Evolutionary conservation across 352 stramenopile genomes (phyloP).

Genomic region (Phytopythium ostracodes): DNA sequence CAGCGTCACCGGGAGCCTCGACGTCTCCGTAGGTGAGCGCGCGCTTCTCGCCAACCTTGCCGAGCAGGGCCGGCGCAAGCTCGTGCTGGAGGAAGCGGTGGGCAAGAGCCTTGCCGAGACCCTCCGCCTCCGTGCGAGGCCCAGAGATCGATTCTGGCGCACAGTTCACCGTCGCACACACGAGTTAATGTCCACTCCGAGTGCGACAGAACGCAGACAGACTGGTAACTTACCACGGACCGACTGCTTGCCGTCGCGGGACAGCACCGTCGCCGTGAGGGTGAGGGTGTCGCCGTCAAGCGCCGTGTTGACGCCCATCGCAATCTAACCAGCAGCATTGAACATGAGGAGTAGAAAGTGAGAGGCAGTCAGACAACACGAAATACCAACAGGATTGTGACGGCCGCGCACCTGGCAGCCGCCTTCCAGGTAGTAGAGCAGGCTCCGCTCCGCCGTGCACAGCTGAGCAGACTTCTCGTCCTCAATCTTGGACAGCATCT

Average conservation of each 20-base stretch:
- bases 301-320: constrained; percentile 77
- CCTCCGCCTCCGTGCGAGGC: constrained; percentile 48
- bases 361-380: not conserved
- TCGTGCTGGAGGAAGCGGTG: constrained; percentile 55
- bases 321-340: constrained; percentile 36
- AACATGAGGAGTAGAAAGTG: not conserved
- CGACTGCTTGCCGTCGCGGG: constrained; percentile 60
- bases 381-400: not conserved
- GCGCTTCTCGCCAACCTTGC: constrained; percentile 65
- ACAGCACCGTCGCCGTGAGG: constrained; percentile 67
- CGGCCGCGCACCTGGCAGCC: constrained; percentile 66
- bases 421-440: constrained; percentile 79
- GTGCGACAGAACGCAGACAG: not conserved
- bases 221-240: constrained; percentile 32
- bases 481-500: constrained; percentile 76
- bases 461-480: constrained; percentile 72
- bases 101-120: constrained; percentile 61
- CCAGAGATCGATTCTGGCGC: constrained; percentile 34
- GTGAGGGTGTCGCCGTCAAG: constrained; percentile 60
- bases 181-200: not conserved
- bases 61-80: constrained; percentile 45
- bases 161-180: constrained; percentile 11
- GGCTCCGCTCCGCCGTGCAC: constrained; percentile 78
- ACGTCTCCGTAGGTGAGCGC: constrained; percentile 69
- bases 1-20: constrained; percentile 65